Base-by-base conservation (phyloP, 306 rosid species). In the Castanea crenata region DNA sequence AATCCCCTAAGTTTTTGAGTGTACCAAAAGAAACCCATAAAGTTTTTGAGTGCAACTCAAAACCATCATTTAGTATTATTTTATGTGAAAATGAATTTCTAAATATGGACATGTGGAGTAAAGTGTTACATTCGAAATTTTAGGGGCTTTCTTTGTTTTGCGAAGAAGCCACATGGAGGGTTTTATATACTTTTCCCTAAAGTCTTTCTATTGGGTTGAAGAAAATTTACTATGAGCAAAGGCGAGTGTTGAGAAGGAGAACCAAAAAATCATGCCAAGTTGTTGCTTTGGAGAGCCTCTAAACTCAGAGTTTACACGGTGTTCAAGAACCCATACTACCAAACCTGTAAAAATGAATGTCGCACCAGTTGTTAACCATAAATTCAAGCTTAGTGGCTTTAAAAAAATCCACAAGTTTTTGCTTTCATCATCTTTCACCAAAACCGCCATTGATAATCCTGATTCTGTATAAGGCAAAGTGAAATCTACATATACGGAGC, bases 361-460 rank as follows among this genome's bases (percentile, higher is more conserved):
- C 38, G 18, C 76, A 1, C 67, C 75, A 15, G 41, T 74, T 16
- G 87, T 74, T n/a, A 85, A 44, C 91, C 89, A 88, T 57, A 81
- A 86, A 67, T 72, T 75, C 84, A 61, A 77, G 44, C 86, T 85
- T 31, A 85, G 29, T 1, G 89, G 88, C 74, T 85, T 83, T 23
- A 85, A 56, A 75, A 88, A 88, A 34, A 88, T 76, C 91, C 91
- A 83, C 35, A 85, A 78, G 51, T 71, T 76, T 11, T 31, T 69
- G 1, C 74, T 74, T 21, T 73, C 59, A 25, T 73, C 82, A 23
- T 63, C 73, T 68, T 83, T 74, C 20, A 76, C 74, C n/a, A 41
- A 71, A 32, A 85, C 89, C 0, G 83, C 23, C 89, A 88, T 85
- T n/a, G 79, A 46, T 61, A 88, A 81, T 1, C 84, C 86, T 19